Evolutionary conservation across 2,329 filamentous ascomycete species (phyloP), one percentile per base, ranked within the genome.

Genomic region (Aspergillus sergii): DNA sequence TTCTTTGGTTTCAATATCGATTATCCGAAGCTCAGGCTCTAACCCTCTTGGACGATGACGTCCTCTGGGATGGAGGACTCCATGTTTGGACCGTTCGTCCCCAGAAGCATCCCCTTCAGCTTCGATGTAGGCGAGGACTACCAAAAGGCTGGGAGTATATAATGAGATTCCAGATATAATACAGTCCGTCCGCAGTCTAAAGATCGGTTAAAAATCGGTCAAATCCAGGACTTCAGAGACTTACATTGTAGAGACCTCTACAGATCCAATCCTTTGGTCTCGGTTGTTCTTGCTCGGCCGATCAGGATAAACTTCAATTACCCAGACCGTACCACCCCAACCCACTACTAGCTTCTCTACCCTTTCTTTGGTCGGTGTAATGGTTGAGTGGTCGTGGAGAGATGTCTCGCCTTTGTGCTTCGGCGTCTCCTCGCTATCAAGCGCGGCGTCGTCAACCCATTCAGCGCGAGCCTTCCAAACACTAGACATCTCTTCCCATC

Each of bases 291-390:
- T 91, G 36, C 88, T 90, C 54, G 86, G 80, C 5, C 88, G 87
- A 16, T 91, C 91, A 6, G 92, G 89, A 73, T 94, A 91, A 21
- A 99, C 90, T 76, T 97, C 91, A 60, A 99, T 90, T 58, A 99
- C 90, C 95, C 95, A 99, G 60, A 97, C 92, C 1, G 92, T 96
- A 62, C 94, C 91, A 65, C 95, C 95, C 95, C 96, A 99, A 11
- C 95, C 95, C 28, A 99, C 91, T 9, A 99, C 82, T 23, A 98
- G 82, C 71, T 94, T 91, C 77, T 98, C 94, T 21, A 72, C 46
- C 46, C 70, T 84, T 12, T 79, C 73, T 46, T 67, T 64, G 62
- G 74, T 78, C 66, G 81, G 81, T 55, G 66, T 56, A 14, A 66
- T 66, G 23, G 69, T 69, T n/a, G 80, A 76, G 51, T 81, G 78